Conservation (phyloP, 2,329 filamentous ascomycete genomes). For the Lachnellula arida region DNA sequence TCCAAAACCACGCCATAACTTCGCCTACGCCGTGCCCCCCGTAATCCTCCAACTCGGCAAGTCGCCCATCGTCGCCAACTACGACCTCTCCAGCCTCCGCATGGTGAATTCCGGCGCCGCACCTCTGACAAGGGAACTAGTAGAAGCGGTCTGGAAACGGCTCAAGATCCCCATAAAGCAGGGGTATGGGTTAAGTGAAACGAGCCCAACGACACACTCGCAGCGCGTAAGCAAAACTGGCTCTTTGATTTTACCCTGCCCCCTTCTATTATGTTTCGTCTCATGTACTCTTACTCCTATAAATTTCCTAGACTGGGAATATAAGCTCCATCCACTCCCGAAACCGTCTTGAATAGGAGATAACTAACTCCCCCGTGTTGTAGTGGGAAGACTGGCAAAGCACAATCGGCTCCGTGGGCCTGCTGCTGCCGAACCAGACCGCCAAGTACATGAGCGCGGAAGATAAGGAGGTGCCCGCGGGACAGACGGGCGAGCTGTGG, state of each 20-base stretch:
- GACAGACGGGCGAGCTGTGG: constrained; percentile 67
- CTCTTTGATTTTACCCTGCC: too few relatives aligned
- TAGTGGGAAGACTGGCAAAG: constrained; percentile 74
- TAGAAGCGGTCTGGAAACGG: constrained; percentile 68
- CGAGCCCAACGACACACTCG: constrained; percentile 71
- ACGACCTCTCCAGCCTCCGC: constrained; percentile 72
- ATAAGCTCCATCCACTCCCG: too few relatives aligned
- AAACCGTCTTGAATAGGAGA: too few relatives aligned
- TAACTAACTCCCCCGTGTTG: too few relatives aligned
- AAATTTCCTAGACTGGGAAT: too few relatives aligned
- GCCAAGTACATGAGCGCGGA: constrained; percentile 73
- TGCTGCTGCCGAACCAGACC: constrained; percentile 71
- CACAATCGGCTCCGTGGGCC: constrained; percentile 73
- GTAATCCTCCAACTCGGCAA: constrained; percentile 78
- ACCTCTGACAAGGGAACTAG: constrained; percentile 75
- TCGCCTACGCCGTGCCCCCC: constrained; percentile 78
- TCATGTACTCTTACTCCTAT: too few relatives aligned
- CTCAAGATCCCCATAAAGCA: constrained; percentile 82
- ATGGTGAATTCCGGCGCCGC: constrained; percentile 88
- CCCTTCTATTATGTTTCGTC: too few relatives aligned
- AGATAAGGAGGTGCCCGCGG: constrained; percentile 55
- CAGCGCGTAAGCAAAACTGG: too few relatives aligned
- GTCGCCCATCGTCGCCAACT: constrained; percentile 70
- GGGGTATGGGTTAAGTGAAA: constrained; percentile 87
- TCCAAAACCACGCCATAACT: constrained; percentile 74